Evolutionary conservation across 805 yeast genomes (phyloP).

Genomic region (Wickerhamiella spandovensis): DNA sequence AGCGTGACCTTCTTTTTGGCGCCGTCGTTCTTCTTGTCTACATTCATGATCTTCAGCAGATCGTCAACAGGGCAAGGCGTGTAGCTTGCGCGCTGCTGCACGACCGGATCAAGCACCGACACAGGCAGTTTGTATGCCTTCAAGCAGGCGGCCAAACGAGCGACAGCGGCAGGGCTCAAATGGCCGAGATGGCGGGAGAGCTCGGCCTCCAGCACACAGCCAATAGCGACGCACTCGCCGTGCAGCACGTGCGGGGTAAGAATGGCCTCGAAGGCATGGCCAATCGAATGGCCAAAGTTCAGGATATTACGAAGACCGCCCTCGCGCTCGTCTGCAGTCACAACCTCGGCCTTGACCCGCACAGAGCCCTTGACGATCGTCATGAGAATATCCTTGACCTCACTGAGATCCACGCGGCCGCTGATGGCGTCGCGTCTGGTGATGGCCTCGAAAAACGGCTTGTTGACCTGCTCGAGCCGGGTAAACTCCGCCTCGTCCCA

Average conservation of each 20-base stretch:
- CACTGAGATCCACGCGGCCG: conserved; percentile 46
- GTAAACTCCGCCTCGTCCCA: conserved; percentile 87
- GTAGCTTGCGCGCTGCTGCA: conserved; percentile 53
- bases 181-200: conserved; percentile 83
- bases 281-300: conserved; percentile 94
- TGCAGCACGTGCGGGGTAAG: conserved; percentile 92
- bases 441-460: conserved; percentile 55
- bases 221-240: conserved; percentile 98
- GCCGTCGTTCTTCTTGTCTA: conserved; percentile 95
- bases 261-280: conserved; percentile 97
- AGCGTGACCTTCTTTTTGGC: conserved; percentile 76
- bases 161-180: conserved; percentile 84
- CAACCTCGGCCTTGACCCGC: conserved; percentile 86
- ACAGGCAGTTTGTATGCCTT: conserved; percentile 79
- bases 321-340: conserved; percentile 86
- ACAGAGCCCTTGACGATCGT: conserved; percentile 76
- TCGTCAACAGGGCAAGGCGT: conserved; percentile 66
- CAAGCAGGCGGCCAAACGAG: conserved; percentile 71
- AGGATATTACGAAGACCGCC: conserved; percentile 83
- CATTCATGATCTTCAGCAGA: conserved; percentile 73
- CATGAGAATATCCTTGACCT: conserved; percentile 61
- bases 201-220: conserved; percentile 91
- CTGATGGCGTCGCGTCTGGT: conserved; percentile 30
- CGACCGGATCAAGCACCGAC: conserved; percentile 55
- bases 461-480: conserved; percentile 67